Conservation (phyloP, 148 eudicot species). For the Rhododendron molle region DNA sequence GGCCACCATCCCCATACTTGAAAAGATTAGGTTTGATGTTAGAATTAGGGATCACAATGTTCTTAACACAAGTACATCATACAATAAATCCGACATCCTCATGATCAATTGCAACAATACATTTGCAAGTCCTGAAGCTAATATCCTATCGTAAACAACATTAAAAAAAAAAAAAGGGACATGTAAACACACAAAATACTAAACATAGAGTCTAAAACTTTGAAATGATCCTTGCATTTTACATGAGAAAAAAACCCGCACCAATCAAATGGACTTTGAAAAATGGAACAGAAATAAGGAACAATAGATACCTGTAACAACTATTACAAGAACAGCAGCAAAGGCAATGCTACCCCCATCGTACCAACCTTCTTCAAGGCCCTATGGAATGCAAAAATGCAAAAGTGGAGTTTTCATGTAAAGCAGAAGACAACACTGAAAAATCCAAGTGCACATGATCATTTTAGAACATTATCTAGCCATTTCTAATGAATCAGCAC, state of each 20-base stretch:
- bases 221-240: not conserved
- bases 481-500: not conserved
- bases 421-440: not conserved
- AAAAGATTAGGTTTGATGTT: too few relatives aligned
- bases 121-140: not conserved
- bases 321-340: conserved; percentile 82
- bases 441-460: not conserved
- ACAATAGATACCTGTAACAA: conserved; percentile 61
- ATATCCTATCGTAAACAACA: not conserved
- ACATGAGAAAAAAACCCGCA: too few relatives aligned
- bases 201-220: not conserved
- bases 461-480: not conserved
- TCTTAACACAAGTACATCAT: not conserved
- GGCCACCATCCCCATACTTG: too few relatives aligned
- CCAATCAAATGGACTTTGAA: not conserved
- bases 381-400: conserved; percentile 33
- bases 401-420: not conserved
- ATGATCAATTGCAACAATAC: not conserved
- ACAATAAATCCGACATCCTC: not conserved
- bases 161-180: not conserved
- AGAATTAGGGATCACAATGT: too few relatives aligned
- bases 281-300: not conserved
- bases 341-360: conserved; percentile 97
- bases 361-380: conserved; percentile 79
- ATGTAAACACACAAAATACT: not conserved